Conservation (phyloP, 331 rosid genomes). For the Spiraea crenata region DNA sequence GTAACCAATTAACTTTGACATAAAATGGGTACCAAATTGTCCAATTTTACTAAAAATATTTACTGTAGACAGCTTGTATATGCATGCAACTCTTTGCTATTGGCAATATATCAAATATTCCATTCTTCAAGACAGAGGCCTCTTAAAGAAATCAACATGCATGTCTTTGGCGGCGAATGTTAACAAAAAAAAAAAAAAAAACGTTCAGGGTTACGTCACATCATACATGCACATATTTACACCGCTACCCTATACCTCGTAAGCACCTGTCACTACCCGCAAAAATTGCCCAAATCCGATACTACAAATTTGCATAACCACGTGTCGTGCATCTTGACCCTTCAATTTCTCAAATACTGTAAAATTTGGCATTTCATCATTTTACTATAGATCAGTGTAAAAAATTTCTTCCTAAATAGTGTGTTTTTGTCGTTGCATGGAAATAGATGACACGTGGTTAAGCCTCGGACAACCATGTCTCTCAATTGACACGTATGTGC, state of each 20-base stretch:
- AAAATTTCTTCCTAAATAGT: neutral
- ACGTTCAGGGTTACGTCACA: constrained; percentile 25
- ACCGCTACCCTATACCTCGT: neutral
- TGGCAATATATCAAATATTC: neutral
- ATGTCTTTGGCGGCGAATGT: constrained; percentile 20
- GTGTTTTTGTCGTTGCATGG: constrained; percentile 1
- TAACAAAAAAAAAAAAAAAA: too few species aligned
- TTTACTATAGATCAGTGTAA: neutral
- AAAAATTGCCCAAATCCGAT: neutral
- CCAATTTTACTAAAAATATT: neutral
- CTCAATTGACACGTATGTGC: constrained; percentile 23
- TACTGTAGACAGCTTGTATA: neutral
- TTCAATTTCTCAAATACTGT: neutral
- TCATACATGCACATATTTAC: neutral
- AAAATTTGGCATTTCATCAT: too few species aligned
- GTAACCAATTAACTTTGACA: constrained; percentile 21
- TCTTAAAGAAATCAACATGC: constrained; percentile 26
- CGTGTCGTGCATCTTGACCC: neutral
- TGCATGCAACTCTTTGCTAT: constrained; percentile 6
- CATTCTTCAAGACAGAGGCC: neutral
- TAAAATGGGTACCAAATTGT: too few species aligned
- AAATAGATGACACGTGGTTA: constrained; percentile 24
- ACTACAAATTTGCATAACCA: neutral
- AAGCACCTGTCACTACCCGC: constrained; percentile 29
- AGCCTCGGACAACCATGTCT: neutral